A percentile compares a stretch with the other conserved stretches of the same genome.
phyloP scores from a whole-genome alignment of 2,329 filamentous ascomycete species.

The Ophiostoma piceae region DNA sequence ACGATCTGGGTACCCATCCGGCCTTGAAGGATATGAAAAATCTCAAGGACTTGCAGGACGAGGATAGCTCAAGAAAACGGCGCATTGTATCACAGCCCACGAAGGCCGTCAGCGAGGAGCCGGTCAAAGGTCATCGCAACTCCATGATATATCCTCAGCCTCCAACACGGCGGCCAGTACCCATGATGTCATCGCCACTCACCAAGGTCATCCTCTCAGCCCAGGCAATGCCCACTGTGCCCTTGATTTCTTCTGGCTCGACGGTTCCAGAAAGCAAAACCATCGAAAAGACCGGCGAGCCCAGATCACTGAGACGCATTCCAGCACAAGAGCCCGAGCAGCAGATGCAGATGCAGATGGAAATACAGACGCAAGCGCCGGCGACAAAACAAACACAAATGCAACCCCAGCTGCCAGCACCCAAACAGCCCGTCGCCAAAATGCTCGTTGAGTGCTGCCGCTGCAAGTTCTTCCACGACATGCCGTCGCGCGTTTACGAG shows the following conservation, averaged over 20 bases:
- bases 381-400: no score
- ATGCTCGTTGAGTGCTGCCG: conserved; percentile 61
- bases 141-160: not conserved
- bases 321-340: not conserved
- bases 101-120: not conserved
- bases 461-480: conserved; percentile 61
- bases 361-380: no score
- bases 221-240: conserved; percentile 17
- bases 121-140: not conserved
- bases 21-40: conserved; percentile 2
- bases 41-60: not conserved
- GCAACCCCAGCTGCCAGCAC: no score
- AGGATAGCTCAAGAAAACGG: not conserved
- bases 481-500: conserved; percentile 60
- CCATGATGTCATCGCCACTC: conserved; percentile 28
- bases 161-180: conserved; percentile 31
- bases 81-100: not conserved
- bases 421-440: conserved; percentile 44
- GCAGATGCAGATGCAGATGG: not conserved
- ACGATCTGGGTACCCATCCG: conserved; percentile 16
- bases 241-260: not conserved
- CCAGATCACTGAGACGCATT: not conserved
- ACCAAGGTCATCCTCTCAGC: conserved; percentile 26
- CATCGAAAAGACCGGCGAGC: not conserved
- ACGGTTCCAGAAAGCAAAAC: no score